Evolutionary conservation across 2,329 filamentous ascomycete genomes (phyloP).

Genomic region (Diaporthe sp.): DNA sequence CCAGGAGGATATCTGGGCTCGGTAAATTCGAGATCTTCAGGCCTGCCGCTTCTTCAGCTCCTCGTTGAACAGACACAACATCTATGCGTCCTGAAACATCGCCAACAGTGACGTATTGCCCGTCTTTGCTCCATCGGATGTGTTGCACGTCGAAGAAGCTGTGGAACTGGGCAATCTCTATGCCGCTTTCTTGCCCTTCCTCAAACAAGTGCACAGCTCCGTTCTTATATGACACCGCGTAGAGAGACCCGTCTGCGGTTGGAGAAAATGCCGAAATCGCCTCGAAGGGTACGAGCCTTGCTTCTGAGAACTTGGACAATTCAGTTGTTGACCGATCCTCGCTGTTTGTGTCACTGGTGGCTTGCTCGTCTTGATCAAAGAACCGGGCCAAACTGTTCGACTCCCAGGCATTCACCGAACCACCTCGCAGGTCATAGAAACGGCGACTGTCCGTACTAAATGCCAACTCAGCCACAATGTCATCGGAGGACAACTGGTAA

Average conservation of each 20-base stretch:
- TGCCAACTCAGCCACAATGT: not conserved
- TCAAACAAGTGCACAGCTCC: not conserved
- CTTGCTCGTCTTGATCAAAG: not conserved
- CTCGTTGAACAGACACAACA: not conserved
- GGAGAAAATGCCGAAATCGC: not conserved
- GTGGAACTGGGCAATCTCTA: not conserved
- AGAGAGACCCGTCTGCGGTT: not conserved
- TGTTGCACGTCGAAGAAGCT: not conserved
- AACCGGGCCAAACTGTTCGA: not conserved
- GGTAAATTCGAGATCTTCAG: not conserved
- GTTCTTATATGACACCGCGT: not conserved
- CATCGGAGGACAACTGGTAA: not conserved
- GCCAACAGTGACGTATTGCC: not conserved
- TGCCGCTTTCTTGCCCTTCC: not conserved
- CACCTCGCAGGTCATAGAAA: not conserved
- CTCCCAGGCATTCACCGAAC: not conserved
- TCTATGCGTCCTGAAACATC: not conserved
- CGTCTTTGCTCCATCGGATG: slow-evolving; percentile 3
- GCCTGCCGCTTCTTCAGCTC: not conserved
- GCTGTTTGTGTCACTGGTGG: slow-evolving; percentile 1
- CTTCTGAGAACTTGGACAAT: not conserved
- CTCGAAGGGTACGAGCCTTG: not conserved
- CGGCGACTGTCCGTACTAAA: not conserved
- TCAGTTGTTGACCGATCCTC: not conserved
- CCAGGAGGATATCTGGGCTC: not conserved